Evolutionary conservation across 441 rosid genomes (phyloP), one percentile per base, ranked within the genome.

Genomic region (Aleurites moluccanus): DNA sequence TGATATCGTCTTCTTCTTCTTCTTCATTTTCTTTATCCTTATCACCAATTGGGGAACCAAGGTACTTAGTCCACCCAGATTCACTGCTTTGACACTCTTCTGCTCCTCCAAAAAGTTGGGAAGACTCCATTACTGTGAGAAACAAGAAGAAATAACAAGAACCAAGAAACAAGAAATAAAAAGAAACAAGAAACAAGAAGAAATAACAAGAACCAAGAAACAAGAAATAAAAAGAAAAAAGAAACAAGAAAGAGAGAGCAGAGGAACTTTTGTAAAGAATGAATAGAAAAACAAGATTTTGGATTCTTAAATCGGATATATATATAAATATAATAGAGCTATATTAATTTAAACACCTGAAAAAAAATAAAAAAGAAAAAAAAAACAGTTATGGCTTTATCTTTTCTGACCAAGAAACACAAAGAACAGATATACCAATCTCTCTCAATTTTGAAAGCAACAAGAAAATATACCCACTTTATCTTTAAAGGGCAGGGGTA

Each of bases 1-100:
- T 69, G 42, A 64, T 75, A 18, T 55, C 64, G 33, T 35, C 62
- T 16, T 52, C 52, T 21, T 13, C 55, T 0, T 45, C 73, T 3
- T n/a, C 74, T 4, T 74, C 76, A 10, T 61, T 64, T 60, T 33
- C 55, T 4, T 55, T 75, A 27, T 50, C 80, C 67, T 66, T 85
- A 27, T 66, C 83, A 23, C 70, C 82, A 42, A 63, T 62, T 33
- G 84, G 84, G 42, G 91, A 86, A 45, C 89, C 86, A 56, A 90
- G 83, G 73, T 90, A 90, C 92, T 80, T 84, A 30, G 94, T 90
- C 94, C 94, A 90, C 6, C 94, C 92, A 50, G 92, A 90, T 81
- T 90, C 94, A 75, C 85, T 73, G 79, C 90, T 86, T 53, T 82
- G 81, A 79, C 91, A 79, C 76, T 85, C 91, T 80, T 88, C 91